These are phyloP conservation scores for Limnanthes douglasii DNA, from an alignment of 345 rosid genomes.

Conservation along the genomic window DNA sequence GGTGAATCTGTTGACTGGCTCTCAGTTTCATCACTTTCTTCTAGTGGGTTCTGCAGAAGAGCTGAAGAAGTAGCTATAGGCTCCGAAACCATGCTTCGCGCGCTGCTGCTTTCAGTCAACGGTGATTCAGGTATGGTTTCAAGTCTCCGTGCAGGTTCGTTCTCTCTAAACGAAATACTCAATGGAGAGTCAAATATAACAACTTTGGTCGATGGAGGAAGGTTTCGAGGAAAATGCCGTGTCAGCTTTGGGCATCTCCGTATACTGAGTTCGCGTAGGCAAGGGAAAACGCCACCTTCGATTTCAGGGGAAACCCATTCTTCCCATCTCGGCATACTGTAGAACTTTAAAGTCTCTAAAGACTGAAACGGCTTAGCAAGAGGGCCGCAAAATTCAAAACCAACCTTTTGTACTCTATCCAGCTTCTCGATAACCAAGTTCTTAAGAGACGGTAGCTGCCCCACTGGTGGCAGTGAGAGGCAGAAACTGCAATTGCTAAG, in stretches of 20 bases:
- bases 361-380: constrained; percentile 18
- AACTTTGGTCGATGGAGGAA: constrained; percentile 14
- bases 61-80: constrained; percentile 7
- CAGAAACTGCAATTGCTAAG: constrained; percentile 17
- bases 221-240: constrained; percentile 12
- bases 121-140: neutral
- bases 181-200: constrained; percentile 14
- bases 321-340: constrained; percentile 16
- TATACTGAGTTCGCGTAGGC: constrained; percentile 15
- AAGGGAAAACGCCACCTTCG: constrained; percentile 13
- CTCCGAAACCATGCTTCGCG: neutral
- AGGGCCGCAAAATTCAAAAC: constrained; percentile 14
- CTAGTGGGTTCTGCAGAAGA: constrained; percentile 3
- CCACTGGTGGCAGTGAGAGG: constrained; percentile 22
- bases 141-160: neutral
- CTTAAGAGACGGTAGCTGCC: constrained; percentile 22
- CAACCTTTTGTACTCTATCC: constrained; percentile 14
- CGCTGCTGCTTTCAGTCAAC: constrained; percentile 2
- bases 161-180: neutral
- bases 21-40: neutral
- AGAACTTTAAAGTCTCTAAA: constrained; percentile 16
- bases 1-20: constrained; percentile 3
- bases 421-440: constrained; percentile 14
- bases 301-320: constrained; percentile 12
- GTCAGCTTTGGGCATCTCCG: constrained; percentile 10